A percentile compares a stretch with the other conserved stretches of the same genome.
These are phyloP conservation scores for Globisporangium heterothallicum DNA, from an alignment of 352 stramenopile species.

Conservation along the genomic window DNA sequence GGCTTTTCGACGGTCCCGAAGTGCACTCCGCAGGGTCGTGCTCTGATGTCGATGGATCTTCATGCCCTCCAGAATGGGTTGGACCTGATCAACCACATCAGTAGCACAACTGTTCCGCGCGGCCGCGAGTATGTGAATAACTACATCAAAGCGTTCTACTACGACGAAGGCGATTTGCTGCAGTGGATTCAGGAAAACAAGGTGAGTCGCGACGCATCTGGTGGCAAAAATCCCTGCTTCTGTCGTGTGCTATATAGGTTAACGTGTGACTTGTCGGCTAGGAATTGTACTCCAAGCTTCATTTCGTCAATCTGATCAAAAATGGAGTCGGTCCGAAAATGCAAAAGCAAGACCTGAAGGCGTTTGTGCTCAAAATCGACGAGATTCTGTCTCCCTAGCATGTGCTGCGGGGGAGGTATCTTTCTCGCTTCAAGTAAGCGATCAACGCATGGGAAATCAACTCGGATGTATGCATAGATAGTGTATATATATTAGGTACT, in stretches of 20 bases:
- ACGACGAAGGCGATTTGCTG: conserved; percentile 73
- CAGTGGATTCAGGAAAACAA: conserved; percentile 79
- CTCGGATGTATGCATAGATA: not conserved
- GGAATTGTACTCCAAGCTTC: conserved; percentile 49
- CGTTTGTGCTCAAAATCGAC: conserved; percentile 62
- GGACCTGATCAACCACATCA: conserved; percentile 78
- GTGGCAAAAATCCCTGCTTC: too few species aligned
- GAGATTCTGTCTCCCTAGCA: conserved; percentile 26
- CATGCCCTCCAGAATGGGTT: conserved; percentile 83
- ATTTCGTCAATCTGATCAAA: conserved; percentile 62
- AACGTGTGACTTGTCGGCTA: too few species aligned
- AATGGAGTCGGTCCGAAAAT: conserved; percentile 55
- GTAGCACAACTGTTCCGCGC: conserved; percentile 33
- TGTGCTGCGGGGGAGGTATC: not conserved
- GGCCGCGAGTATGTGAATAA: conserved; percentile 67
- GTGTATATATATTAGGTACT: conserved; percentile 4
- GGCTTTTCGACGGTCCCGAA: conserved; percentile 86
- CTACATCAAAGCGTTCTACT: conserved; percentile 91
- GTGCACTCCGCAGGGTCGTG: conserved; percentile 93
- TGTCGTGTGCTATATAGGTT: too few species aligned
- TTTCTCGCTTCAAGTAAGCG: not conserved
- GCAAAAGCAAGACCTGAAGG: conserved; percentile 44
- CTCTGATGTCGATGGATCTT: conserved; percentile 97
- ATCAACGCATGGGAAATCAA: not conserved
- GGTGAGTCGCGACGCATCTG: too few species aligned